Percentiles rank a stretch among this genome's conserved stretches.
Evolutionary conservation across 768 basidiomycete species (phyloP).

Genomic region (Suillus bovinus): DNA sequence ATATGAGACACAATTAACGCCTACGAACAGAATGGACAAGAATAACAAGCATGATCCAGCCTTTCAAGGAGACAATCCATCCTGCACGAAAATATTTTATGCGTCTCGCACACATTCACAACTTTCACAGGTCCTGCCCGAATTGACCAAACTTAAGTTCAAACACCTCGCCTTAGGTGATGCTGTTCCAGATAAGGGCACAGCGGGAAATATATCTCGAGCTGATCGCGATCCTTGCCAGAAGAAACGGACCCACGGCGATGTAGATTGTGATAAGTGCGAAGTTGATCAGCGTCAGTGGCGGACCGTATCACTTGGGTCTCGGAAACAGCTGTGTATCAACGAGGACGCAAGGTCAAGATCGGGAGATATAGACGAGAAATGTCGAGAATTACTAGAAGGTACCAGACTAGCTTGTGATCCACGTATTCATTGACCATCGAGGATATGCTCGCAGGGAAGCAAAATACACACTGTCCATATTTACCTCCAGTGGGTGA

Average conservation of each 20-base stretch:
- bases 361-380: constrained; percentile 79
- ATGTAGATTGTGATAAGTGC: constrained; percentile 22
- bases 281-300: constrained; percentile 28
- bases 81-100: constrained; percentile 86
- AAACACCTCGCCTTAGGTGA: constrained; percentile 24
- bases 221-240: constrained; percentile 8
- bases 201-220: constrained; percentile 11
- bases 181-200: constrained; percentile 11
- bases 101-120: constrained; percentile 97
- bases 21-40: constrained; percentile 19
- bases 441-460: constrained; percentile 40
- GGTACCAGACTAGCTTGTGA: constrained; percentile 39
- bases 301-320: constrained; percentile 84
- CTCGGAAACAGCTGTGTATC: constrained; percentile 90
- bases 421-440: background rate
- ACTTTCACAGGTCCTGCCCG: constrained; percentile 85
- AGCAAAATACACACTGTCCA: constrained; percentile 69
- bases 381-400: constrained; percentile 77
- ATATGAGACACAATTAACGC: constrained; percentile 9
- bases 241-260: constrained; percentile 22
- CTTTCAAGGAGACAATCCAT: constrained; percentile 43
- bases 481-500: constrained; percentile 74
- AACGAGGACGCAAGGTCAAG: constrained; percentile 72
- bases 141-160: constrained; percentile 74
- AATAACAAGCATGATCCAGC: constrained; percentile 12